Conservation (phyloP, 805 yeast genomes). For the Zygosaccharomyces pseudorouxii region DNA sequence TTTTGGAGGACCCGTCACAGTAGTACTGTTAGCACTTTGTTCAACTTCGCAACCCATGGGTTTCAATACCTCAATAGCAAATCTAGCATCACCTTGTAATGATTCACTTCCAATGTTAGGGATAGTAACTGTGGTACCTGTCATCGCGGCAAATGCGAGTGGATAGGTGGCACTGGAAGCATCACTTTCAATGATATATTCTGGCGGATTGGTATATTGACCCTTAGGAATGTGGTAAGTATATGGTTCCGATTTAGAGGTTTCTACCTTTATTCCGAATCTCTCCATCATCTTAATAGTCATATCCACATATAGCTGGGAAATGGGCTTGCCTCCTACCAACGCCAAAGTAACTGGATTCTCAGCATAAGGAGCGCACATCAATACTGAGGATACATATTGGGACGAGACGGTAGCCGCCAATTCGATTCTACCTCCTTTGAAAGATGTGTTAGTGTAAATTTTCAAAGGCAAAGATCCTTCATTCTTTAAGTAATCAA, state of each 20-base stretch:
- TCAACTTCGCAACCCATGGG: constrained; percentile 94
- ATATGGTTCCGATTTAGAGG: constrained; percentile 64
- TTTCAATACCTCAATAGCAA: constrained; percentile 84
- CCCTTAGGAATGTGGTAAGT: constrained; percentile 91
- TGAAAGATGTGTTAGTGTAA: constrained; percentile 61
- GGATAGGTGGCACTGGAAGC: constrained; percentile 98
- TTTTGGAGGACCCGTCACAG: constrained; percentile 81
- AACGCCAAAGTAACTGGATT: constrained; percentile 81
- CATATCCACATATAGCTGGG: constrained; percentile 95
- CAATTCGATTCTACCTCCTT: constrained; percentile 88
- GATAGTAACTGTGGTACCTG: constrained; percentile 86
- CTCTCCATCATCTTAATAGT: constrained; percentile 91
- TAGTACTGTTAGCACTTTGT: constrained; percentile 81
- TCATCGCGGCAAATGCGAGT: constrained; percentile 92
- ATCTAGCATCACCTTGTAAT: constrained; percentile 94
- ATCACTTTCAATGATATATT: constrained; percentile 89
- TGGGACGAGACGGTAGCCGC: constrained; percentile 97
- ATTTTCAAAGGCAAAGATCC: constrained; percentile 87
- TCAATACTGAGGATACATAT: constrained; percentile 89
- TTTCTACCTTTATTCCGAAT: constrained; percentile 76
- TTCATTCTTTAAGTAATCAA: constrained; percentile 63
- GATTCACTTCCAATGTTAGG: constrained; percentile 93
- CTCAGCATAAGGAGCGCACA: constrained; percentile 96
- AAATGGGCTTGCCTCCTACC: constrained; percentile 95
- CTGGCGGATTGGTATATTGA: constrained; percentile 69